Conservation (phyloP, 306 rosid species). For the Styphnolobium japonicum region DNA sequence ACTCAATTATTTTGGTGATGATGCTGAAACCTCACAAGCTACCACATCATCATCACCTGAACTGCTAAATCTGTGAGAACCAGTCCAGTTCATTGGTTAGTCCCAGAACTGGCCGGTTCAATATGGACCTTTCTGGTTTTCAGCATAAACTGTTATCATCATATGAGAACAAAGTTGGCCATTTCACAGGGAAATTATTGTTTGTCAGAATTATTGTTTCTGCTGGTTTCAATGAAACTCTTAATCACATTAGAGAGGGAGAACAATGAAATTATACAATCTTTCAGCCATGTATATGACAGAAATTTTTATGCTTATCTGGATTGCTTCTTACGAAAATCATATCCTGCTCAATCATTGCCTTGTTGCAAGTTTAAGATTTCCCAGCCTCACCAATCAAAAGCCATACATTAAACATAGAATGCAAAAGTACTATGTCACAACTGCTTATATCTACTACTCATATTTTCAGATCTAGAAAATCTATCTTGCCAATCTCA, state of each 20-base stretch:
- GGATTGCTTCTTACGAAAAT: background rate
- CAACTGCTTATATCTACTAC: background rate
- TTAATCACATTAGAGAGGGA: background rate
- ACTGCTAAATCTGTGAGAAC: too few species aligned
- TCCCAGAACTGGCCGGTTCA: too few species aligned
- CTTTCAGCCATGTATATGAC: background rate
- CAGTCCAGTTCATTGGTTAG: too few species aligned
- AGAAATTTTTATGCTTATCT: background rate
- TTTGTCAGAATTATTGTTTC: too few species aligned
- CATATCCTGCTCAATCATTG: background rate
- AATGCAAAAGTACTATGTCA: background rate
- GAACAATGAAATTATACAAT: background rate
- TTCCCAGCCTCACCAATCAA: background rate
- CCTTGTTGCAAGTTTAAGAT: background rate
- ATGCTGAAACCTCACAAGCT: too few species aligned
- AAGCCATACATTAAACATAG: background rate
- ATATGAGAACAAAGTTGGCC: too few species aligned
- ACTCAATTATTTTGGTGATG: too few species aligned
- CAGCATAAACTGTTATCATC: too few species aligned
- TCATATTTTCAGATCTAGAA: too few species aligned
- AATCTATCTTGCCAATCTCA: background rate
- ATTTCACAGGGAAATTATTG: too few species aligned
- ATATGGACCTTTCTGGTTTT: too few species aligned
- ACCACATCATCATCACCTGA: too few species aligned
- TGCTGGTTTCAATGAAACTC: background rate